Evolutionary conservation across 768 basidiomycete species (phyloP), one percentile per base, ranked within the genome.

Genomic region (Suillus clintonianus): DNA sequence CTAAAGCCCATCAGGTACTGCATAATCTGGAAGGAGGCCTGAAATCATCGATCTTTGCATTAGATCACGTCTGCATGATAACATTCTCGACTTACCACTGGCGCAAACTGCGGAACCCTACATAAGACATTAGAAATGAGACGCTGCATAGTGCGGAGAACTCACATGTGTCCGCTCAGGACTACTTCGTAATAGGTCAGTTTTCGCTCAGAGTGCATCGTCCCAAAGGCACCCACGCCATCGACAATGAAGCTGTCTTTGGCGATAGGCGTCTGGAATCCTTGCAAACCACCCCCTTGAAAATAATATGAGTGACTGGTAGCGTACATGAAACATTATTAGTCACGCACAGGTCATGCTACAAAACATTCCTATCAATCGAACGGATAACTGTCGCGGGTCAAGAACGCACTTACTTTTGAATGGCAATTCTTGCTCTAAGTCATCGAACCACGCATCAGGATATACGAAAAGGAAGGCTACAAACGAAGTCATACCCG

Each of bases 201-300:
- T 17, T 86, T 85, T 43, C 90, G 85, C 69, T 92, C 91, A 14
- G 80, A 77, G 63, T 91, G 90, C 63, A 83, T 78, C 2, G 76
- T 88, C 0, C 90, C 91, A 27, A 86, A 78, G 4, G 90, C 81
- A 37, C 90, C 90, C 48, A 91, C 80, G n/a, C 86, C 88, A 62
- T 90, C 88, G 59, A 92, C 84, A 62, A 90, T 72, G 77, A 92
- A 88, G 64, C 84, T 88, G 65, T 91, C 89, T 32, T 83, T 77
- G 17, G 75, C 70, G 47, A 90, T 89, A 6, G 88, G 88, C 0
- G 81, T 86, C 64, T 88, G 89, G 84, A 92, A 92, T 0, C 90
- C 90, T 77, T 92, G 90, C 63, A 77, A 45, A 22, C 37, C 55
- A 24, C 27, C 17, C 55, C 55, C 55, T 56, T 39, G 54, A 37